A percentile compares a stretch with the other conserved stretches of the same genome.
These are phyloP conservation scores for Neonectria neomacrospora DNA, from an alignment of 2,329 filamentous ascomycete genomes.

Conservation along the genomic window DNA sequence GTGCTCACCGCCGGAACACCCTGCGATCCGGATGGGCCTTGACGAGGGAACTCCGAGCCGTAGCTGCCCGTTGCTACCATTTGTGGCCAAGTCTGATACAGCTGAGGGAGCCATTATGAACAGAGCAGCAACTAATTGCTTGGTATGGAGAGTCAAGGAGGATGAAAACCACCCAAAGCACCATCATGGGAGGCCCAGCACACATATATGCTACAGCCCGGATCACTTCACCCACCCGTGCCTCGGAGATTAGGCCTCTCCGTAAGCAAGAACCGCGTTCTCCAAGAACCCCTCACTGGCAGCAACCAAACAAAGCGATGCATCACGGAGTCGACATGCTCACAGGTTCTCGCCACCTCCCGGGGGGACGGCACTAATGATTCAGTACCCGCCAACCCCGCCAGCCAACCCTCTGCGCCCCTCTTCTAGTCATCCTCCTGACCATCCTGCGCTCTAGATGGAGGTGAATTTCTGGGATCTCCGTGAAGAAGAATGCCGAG, in stretches of 20 bases:
- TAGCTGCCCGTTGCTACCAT: constrained; percentile 21
- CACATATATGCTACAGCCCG: constrained; percentile 14
- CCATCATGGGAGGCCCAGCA: not conserved
- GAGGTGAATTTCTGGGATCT: not conserved
- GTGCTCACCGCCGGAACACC: constrained; percentile 42
- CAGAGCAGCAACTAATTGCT: not conserved
- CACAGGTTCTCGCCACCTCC: constrained; percentile 12
- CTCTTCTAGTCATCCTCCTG: not conserved
- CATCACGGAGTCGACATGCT: constrained; percentile 15
- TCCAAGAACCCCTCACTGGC: constrained; percentile 6
- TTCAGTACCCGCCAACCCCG: constrained; percentile 24
- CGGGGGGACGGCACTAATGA: constrained; percentile 29
- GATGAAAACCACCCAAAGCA: not conserved
- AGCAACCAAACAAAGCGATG: not conserved
- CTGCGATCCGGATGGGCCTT: constrained; percentile 45
- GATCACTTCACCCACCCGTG: constrained; percentile 16
- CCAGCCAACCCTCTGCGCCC: constrained; percentile 7
- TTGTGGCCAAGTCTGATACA: constrained; percentile 17
- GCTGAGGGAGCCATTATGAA: constrained; percentile 36
- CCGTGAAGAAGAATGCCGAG: not conserved
- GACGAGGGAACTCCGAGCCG: constrained; percentile 31
- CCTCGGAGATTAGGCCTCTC: not conserved
- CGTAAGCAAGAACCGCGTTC: not conserved
- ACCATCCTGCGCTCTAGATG: not conserved
- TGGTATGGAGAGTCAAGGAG: not conserved